Percentiles rank a stretch among this genome's conserved stretches.
Conservation (phyloP, 176 grass and related monocot species). For the Phyllostachys edulis region DNA sequence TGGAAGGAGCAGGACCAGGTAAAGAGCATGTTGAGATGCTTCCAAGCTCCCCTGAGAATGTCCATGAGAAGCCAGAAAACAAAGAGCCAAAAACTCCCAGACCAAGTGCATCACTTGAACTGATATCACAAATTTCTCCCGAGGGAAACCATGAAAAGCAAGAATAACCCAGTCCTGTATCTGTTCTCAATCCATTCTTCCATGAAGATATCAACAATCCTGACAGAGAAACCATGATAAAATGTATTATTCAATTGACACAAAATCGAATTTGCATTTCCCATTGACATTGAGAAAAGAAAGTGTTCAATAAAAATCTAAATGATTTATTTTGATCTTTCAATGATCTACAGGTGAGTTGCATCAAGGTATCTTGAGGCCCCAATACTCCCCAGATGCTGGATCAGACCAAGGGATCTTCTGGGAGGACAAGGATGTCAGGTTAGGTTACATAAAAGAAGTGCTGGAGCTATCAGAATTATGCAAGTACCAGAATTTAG, state of each 20-base stretch:
- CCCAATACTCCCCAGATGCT: neutral
- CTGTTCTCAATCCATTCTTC: conserved; percentile 53
- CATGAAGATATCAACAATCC: conserved; percentile 21
- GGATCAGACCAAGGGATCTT: conserved; percentile 25
- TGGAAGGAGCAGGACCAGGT: conserved; percentile 13
- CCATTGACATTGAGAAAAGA: conserved; percentile 1
- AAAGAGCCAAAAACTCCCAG: conserved; percentile 41
- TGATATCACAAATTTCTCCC: conserved; percentile 26
- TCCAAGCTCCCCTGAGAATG: conserved; percentile 34
- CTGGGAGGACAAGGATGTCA: conserved; percentile 42
- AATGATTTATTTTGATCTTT: conserved; percentile 26
- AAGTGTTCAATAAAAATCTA: neutral
- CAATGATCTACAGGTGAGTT: conserved; percentile 43
- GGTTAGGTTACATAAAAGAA: conserved; percentile 46
- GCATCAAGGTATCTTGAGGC: conserved; percentile 5
- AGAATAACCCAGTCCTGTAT: conserved; percentile 52
- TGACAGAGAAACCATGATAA: conserved; percentile 7
- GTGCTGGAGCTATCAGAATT: conserved; percentile 56
- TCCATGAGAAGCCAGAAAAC: neutral
- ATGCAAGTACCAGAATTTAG: conserved; percentile 34
- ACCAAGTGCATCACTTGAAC: neutral
- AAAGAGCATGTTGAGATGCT: neutral
- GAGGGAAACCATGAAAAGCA: conserved; percentile 43
- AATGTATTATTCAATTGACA: conserved; percentile 34
- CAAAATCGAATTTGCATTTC: conserved; percentile 1